Base-by-base conservation (phyloP, 2,329 filamentous ascomycete species). In the Onygenales sp. region DNA sequence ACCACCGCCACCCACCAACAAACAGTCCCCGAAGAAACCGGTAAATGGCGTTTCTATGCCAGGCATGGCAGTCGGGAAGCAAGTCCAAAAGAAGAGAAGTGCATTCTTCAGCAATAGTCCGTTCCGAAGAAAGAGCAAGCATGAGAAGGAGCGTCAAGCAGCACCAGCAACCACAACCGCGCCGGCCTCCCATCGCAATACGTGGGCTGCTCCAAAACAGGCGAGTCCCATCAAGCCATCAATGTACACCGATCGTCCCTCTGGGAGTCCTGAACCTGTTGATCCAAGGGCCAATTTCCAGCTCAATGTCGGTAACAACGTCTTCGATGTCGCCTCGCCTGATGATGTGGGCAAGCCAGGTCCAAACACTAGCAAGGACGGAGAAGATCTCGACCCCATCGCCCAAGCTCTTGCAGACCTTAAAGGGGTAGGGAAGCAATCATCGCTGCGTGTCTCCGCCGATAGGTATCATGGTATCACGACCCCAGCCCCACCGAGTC, bases 91-190 rank as follows among this genome's bases (percentile, higher is more conserved):
- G 72, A 82, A 80, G 65, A 83, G 82, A 69, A 94, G 88, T 56
- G 87, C 88, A 0, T 96, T 97, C 71, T 95, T 98, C 73, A 89
- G 91, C 67, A 90, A 89, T 62, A 87, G 92, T 65, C 92, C 92
- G 0, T 98, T 98, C 75, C 81, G 91, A 35, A 83, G 92, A 53
- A 95, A 94, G 80, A 95, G 91, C 66, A 89, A 86, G 63, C 82
- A 82, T 58, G 83, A 86, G 52, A 91, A 89, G 63, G 88, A 75
- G 36, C 66, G 69, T 38, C 67, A 70, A 45, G 61, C 62, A 11
- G 63, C 67, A 14, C 58, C 66, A 52, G 57, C 65, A 50, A 45
- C 70, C 32, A 69, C 72, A n/a, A 60, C 69, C 3, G 63, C 69
- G 33, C 66, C 72, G 42, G 73, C 21, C 21, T 27, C 21, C 21